Percentiles rank a stretch among this genome's conserved stretches.
Conservation (phyloP, 2,329 filamentous ascomycete genomes). For the Lasiodiplodia hormozganensis region DNA sequence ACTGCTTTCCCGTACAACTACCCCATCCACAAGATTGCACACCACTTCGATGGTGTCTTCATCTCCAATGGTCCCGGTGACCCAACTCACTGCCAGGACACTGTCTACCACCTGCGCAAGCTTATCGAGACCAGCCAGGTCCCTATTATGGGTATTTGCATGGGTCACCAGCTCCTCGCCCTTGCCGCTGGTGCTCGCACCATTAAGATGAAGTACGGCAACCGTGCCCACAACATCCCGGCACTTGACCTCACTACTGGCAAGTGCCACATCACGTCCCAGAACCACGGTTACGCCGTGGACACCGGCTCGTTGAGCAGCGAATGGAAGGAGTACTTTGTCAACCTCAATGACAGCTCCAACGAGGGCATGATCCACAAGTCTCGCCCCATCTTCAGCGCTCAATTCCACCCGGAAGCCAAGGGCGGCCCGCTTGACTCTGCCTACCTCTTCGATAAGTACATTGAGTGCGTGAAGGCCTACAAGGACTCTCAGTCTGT, state of each 20-base stretch:
- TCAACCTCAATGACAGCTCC: conserved; percentile 96
- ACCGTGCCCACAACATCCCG: conserved; percentile 98
- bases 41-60: conserved; percentile 98
- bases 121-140: conserved; percentile 91
- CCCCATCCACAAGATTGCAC: conserved; percentile 96
- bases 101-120: conserved; percentile 88
- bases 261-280: conserved; percentile 97
- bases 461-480: conserved; percentile 84
- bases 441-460: conserved; percentile 95
- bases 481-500: conserved; percentile 85
- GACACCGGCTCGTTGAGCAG: conserved; percentile 80
- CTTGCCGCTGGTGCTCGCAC: conserved; percentile 87
- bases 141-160: conserved; percentile 96
- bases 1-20: conserved; percentile 97
- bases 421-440: conserved; percentile 97
- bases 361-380: conserved; percentile 99
- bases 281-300: conserved; percentile 98
- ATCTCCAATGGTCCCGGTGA: conserved; percentile 99
- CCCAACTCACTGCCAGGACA: conserved; percentile 94
- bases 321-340: conserved; percentile 98
- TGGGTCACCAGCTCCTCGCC: conserved; percentile 95
- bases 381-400: conserved; percentile 95
- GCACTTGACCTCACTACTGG: conserved; percentile 93
- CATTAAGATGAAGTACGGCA: conserved; percentile 98
- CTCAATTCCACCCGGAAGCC: conserved; percentile 98